Base-by-base conservation (phyloP, 768 basidiomycete species). In the Termitomyces sp. region DNA sequence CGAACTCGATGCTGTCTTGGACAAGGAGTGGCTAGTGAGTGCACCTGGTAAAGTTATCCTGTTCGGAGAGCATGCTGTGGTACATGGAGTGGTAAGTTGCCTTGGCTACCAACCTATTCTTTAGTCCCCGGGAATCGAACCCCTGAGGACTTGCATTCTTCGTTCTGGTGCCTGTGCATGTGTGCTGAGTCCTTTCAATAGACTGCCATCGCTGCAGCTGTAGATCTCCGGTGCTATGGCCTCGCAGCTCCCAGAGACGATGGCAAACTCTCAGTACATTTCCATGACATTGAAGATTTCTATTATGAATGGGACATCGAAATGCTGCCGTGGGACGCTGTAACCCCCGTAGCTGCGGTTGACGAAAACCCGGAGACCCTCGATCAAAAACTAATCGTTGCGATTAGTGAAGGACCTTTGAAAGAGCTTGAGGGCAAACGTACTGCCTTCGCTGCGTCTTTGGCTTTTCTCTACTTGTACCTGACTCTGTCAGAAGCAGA, bases 1-100 rank as follows among this genome's bases (percentile, higher is more conserved):
- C 42, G 81, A 81, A 5, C 65, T 79, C 48, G 65, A 71, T 63
- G 70, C 62, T 27, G 46, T 27, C 16, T 12, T 58, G 66, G 81
- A 49, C 40, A 61, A 40, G 27, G 88, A 90, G 66, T 91, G 91
- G 86, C 80, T 97, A 52, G 87, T 98, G 56, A 94, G 93, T 56
- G 94, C 97, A 3, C 97, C 97, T 8, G 97, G 97, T 25, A 99
- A 99, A 68, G 91, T 98, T 57, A 98, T 99, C 61, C 71, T 99
- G 59, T 99, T 98, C 62, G 97, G 97, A 47, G 97, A 99, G 73
- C 97, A 99, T 71, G 96, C 97, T 17, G 97, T 99, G 50, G 97
- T 99, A 19, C 88, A 98, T 68, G 97, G 97, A 53, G 89, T 94
- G 50, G 94, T 94, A 68, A 79, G 91, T 84, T 30, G 34, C 60